Evolutionary conservation across 352 stramenopile species (phyloP).

Genomic region (Phytophthora nicotianae): DNA sequence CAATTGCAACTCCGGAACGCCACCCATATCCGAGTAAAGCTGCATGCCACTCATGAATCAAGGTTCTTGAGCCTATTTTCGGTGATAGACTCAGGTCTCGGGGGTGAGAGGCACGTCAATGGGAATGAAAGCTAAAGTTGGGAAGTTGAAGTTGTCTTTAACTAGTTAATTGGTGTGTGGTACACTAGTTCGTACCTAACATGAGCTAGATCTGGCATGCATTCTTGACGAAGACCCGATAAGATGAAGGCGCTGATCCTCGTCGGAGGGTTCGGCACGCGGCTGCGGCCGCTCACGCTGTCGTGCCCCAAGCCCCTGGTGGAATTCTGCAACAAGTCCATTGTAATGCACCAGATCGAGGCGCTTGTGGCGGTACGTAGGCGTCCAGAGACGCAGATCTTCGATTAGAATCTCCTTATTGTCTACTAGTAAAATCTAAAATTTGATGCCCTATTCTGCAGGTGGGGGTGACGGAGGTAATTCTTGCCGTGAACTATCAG

Average conservation of each 20-base stretch:
- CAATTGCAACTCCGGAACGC: slow-evolving; percentile 5
- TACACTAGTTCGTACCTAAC: neutral
- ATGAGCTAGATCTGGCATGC: neutral
- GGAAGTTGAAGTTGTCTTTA: slow-evolving; percentile 15
- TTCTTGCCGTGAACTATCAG: slow-evolving; percentile 91
- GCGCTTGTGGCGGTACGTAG: slow-evolving; percentile 73
- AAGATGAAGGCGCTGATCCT: slow-evolving; percentile 92
- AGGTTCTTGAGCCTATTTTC: slow-evolving; percentile 12
- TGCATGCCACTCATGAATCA: neutral
- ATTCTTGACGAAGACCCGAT: slow-evolving; percentile 1
- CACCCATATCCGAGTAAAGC: slow-evolving; percentile 4
- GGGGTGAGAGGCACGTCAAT: neutral
- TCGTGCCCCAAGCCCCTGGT: slow-evolving; percentile 91
- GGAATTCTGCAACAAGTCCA: slow-evolving; percentile 93
- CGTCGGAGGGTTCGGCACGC: slow-evolving; percentile 90
- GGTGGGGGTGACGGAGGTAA: slow-evolving; percentile 90
- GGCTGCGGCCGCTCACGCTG: slow-evolving; percentile 88
- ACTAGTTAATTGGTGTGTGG: neutral
- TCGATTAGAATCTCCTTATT: slow-evolving; percentile 1
- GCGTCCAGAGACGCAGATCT: neutral
- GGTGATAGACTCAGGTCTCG: slow-evolving; percentile 16
- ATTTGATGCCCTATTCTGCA: slow-evolving; percentile 18
- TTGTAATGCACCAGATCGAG: slow-evolving; percentile 91
- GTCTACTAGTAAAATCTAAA: slow-evolving; percentile 1
- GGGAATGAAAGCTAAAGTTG: neutral